These are phyloP conservation scores for Saturnispora sekii DNA, from an alignment of 805 yeast species.

Conservation along the genomic window DNA sequence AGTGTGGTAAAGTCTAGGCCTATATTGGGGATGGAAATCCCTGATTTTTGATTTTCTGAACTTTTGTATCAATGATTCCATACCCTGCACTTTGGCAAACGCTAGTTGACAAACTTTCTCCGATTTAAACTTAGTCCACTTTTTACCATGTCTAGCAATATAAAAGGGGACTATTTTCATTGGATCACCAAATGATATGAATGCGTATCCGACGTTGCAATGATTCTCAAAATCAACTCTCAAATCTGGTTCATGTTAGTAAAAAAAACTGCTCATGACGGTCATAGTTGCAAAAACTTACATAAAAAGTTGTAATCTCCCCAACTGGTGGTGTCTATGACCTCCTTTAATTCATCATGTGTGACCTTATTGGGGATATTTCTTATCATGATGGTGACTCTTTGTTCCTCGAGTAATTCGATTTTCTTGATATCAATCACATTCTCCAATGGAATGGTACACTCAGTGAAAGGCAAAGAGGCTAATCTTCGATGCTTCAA, in stretches of 20 bases:
- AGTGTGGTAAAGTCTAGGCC: constrained; percentile 39
- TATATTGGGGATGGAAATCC: constrained; percentile 34
- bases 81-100: constrained; percentile 45
- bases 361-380: constrained; percentile 45
- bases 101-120: constrained; percentile 42
- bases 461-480: constrained; percentile 17
- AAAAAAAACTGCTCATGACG: background rate
- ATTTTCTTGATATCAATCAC: constrained; percentile 33
- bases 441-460: constrained; percentile 25
- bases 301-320: constrained; percentile 32
- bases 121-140: constrained; percentile 39
- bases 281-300: constrained; percentile 14
- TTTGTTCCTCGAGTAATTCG: constrained; percentile 31
- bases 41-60: constrained; percentile 42
- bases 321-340: constrained; percentile 36
- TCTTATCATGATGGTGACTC: constrained; percentile 43
- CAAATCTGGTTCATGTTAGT: constrained; percentile 23
- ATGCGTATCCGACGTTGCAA: constrained; percentile 50
- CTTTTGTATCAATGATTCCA: constrained; percentile 33
- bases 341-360: constrained; percentile 35
- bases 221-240: constrained; percentile 43
- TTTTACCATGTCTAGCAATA: constrained; percentile 35
- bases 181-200: constrained; percentile 38
- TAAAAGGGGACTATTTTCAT: constrained; percentile 36
- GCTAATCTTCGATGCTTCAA: constrained; percentile 19